Evolutionary conservation across 2,329 filamentous ascomycete genomes (phyloP).

Genomic region (Epichloe festucae): DNA sequence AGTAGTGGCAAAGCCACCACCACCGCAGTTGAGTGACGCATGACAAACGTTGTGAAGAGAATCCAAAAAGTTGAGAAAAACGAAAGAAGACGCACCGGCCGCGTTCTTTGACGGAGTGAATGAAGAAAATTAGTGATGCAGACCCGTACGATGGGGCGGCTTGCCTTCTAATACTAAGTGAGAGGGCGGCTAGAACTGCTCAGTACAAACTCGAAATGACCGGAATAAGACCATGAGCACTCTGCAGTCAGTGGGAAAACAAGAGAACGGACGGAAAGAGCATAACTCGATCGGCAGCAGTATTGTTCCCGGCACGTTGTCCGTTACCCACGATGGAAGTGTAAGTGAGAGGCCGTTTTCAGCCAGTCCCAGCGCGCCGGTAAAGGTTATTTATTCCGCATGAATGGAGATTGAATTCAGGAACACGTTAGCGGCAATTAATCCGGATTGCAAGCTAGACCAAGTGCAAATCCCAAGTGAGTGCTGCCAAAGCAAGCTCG

Average conservation of each 20-base stretch:
- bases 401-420: rapidly evolving
- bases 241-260: neutral
- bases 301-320: no score
- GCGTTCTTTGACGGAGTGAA: neutral
- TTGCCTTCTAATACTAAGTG: neutral
- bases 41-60: neutral
- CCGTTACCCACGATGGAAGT: no score
- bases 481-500: no score
- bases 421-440: no score
- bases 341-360: no score
- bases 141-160: neutral
- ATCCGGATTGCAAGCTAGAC: no score
- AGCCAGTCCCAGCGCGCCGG: no score
- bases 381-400: no score
- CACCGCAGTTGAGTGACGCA: neutral
- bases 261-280: neutral
- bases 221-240: neutral
- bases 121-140: neutral
- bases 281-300: neutral
- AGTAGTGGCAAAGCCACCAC: constrained; percentile 4
- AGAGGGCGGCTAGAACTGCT: neutral
- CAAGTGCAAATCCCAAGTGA: no score
- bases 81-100: neutral
- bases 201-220: neutral
- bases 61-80: neutral